A percentile compares a stretch with the other conserved stretches of the same genome.
phyloP scores from a whole-genome alignment of 129 eudicot species.

The Deinandra increscens region DNA sequence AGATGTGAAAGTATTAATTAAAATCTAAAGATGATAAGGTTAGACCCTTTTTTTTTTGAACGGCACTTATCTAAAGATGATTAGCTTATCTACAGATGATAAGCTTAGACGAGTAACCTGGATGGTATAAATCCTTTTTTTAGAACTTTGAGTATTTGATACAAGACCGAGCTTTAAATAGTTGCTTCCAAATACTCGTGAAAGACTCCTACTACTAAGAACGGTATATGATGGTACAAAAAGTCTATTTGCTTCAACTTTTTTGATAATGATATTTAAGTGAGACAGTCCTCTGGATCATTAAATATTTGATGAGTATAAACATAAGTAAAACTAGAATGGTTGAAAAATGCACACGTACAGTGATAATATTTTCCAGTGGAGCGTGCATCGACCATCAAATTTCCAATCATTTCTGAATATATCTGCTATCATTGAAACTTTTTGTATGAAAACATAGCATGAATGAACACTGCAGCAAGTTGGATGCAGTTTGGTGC shows the following conservation, averaged over 20 bases:
- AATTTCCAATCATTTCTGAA: constrained; percentile 95
- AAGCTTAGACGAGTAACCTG: constrained; percentile 7
- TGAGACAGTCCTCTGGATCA: not conserved
- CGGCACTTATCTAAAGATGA: too few species aligned
- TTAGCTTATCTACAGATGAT: too few species aligned
- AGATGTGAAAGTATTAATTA: not conserved
- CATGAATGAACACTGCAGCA: not conserved
- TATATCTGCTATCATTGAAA: constrained; percentile 51
- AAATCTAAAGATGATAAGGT: constrained; percentile 8
- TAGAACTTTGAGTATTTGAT: not conserved
- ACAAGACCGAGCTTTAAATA: not conserved
- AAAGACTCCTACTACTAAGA: constrained; percentile 7
- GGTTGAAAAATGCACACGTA: constrained; percentile 37
- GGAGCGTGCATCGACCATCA: constrained; percentile 96
- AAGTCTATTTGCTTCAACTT: not conserved
- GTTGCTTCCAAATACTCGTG: not conserved
- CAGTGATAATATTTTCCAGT: constrained; percentile 98
- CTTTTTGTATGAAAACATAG: not conserved
- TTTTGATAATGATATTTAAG: not conserved
- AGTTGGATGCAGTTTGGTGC: not conserved
- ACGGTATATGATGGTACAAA: not conserved
- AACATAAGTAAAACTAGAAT: not conserved
- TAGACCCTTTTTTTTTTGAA: too few species aligned
- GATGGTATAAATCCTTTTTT: not conserved
- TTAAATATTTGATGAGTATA: not conserved